These are phyloP conservation scores for Didymellaceae sp. DNA, from an alignment of 2,329 filamentous ascomycete species.

Conservation along the genomic window DNA sequence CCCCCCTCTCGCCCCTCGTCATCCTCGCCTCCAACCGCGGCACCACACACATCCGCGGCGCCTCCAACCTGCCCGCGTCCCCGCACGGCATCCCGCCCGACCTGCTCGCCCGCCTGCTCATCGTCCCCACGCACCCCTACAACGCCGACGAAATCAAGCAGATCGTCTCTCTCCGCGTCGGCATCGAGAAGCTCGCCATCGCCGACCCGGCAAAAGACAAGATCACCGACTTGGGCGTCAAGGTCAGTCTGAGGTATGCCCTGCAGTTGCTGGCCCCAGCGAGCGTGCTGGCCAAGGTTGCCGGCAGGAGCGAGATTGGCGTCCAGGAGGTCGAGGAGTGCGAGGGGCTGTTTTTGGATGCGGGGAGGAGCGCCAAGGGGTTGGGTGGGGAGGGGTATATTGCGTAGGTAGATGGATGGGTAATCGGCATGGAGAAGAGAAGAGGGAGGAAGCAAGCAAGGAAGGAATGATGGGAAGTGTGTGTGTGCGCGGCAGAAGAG, in stretches of 20 bases:
- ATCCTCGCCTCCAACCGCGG: constrained; percentile 97
- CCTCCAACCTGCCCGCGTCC: constrained; percentile 67
- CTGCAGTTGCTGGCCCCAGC: constrained; percentile 89
- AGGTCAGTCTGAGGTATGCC: constrained; percentile 90
- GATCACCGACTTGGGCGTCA: constrained; percentile 84
- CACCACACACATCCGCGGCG: constrained; percentile 87
- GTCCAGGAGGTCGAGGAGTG: constrained; percentile 64
- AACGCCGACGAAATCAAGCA: constrained; percentile 86
- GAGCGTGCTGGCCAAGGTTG: constrained; percentile 85
- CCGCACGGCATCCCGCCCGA: constrained; percentile 95
- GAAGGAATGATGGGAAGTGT: no score
- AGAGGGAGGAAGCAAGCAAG: no score
- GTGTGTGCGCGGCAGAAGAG: no score
- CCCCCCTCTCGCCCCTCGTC: constrained; percentile 92
- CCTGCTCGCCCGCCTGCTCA: constrained; percentile 90
- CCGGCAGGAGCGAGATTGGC: constrained; percentile 55
- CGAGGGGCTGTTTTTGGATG: constrained; percentile 56
- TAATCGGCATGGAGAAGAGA: no score
- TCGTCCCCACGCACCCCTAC: constrained; percentile 93
- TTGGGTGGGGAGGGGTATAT: constrained; percentile 44
- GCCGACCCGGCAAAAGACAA: constrained; percentile 84
- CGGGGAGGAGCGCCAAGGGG: constrained; percentile 54
- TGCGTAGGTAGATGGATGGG: constrained; percentile 29
- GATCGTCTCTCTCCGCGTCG: constrained; percentile 84
- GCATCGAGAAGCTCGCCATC: constrained; percentile 80